phyloP scores from a whole-genome alignment of 176 grass and related monocot species.

The Aegilops speltoides region DNA sequence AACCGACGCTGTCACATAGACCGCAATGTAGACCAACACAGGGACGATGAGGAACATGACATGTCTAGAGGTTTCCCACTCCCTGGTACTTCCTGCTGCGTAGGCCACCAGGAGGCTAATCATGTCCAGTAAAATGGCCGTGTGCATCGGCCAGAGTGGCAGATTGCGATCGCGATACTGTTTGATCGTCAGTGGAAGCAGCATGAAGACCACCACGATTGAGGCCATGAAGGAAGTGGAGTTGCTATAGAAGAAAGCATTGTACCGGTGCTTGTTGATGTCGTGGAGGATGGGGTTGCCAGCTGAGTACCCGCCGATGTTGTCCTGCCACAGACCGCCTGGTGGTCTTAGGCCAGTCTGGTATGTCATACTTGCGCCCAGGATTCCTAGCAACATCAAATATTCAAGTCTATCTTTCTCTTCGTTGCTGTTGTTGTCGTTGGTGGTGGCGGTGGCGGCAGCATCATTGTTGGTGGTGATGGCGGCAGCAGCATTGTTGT shows the following conservation, averaged over 20 bases:
- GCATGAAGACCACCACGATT: too few relatives aligned
- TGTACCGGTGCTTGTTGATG: not conserved
- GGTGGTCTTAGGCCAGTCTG: not conserved
- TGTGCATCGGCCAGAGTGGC: not conserved
- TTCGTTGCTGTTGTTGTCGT: not conserved
- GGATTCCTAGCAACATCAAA: not conserved
- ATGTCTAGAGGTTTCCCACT: not conserved
- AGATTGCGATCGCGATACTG: not conserved
- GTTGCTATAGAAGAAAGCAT: not conserved
- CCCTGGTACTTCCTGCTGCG: conserved; percentile 18
- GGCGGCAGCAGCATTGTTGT: too few relatives aligned
- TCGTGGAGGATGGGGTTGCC: not conserved
- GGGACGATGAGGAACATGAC: not conserved
- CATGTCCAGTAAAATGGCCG: not conserved
- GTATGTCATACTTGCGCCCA: not conserved
- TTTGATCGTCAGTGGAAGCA: too few relatives aligned
- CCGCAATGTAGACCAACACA: not conserved
- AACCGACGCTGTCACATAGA: not conserved
- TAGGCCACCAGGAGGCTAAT: conserved; percentile 28
- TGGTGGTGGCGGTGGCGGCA: too few relatives aligned
- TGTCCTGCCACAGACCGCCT: not conserved
- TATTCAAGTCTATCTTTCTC: not conserved
- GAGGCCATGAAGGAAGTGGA: too few relatives aligned
- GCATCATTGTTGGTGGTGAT: too few relatives aligned
- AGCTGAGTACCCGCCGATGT: not conserved